Evolutionary conservation across 805 yeast species (phyloP), one percentile per base, ranked within the genome.

Genomic region (Ogataea methylovora): DNA sequence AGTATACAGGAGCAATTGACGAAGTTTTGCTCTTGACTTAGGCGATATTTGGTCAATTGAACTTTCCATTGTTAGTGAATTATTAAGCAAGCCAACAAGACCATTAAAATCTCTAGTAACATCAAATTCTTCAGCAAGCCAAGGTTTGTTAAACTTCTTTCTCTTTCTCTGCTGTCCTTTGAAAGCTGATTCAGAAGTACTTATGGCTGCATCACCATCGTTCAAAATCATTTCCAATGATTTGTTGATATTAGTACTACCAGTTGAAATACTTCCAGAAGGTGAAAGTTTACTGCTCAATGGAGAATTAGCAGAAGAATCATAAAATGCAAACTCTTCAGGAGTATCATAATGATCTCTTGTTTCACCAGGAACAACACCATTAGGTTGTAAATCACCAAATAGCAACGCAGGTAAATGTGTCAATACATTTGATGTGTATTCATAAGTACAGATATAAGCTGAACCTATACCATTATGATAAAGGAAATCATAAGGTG

Each of bases 401-500:
- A 76, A 70, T 32, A 76, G 48, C 3, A 73, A 68, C 6, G 65
- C 63, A 4, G 69, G 75, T 21, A 73, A 44, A 35, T 72, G 65
- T 21, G 65, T 60, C 29, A 76, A 53, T 2, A 70, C 78, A 43
- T 65, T 66, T 14, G 60, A 53, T 1, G 82, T 74, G 48, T 73
- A 76, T 51, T 76, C 83, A 46, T 71, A 76, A 34, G 77, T 69
- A 45, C 82, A 76, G 30, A 76, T 52, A 46, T 76, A 76, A 1
- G 76, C 67, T 31, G 75, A 66, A 2, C 76, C 77, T 21, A 75
- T 67, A 28, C 65, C 64, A 32, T 67, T 67, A 36, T 73, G 73
- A 36, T 73, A 69, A 31, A 71, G 69, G 46, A 76, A 70, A 45
- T 77, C 83, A 44, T 73, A 75, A 1, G 84, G 83, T 4, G 78